phyloP scores from a whole-genome alignment of 139 green algal genomes.

The Monoraphidium neglectum region DNA sequence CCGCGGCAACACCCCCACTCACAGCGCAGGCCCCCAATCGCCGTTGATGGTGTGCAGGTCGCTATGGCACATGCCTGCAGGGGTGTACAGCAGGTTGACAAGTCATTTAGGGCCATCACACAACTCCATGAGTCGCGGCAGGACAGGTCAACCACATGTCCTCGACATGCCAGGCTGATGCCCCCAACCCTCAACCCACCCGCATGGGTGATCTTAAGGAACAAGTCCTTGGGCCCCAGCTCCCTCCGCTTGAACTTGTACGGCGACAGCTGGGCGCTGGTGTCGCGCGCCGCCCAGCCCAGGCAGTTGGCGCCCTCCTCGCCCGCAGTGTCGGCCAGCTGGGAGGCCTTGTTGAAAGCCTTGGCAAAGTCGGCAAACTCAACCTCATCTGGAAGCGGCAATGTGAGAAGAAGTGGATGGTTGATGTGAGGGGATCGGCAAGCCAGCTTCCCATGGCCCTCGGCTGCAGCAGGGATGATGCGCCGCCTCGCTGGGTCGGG shows the following conservation, averaged over 20 bases:
- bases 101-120: no score
- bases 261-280: slow-evolving; percentile 48
- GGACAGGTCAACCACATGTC: no score
- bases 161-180: no score
- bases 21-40: slow-evolving; percentile 57
- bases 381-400: slow-evolving; percentile 9
- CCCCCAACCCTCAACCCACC: background rate
- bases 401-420: background rate
- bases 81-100: no score
- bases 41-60: slow-evolving; percentile 79
- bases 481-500: background rate
- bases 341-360: slow-evolving; percentile 34
- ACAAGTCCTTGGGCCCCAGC: slow-evolving; percentile 51
- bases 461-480: no score
- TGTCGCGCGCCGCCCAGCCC: slow-evolving; percentile 65
- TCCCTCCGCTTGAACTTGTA: slow-evolving; percentile 55
- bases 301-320: slow-evolving; percentile 47
- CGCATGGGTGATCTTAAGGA: slow-evolving; percentile 60
- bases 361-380: slow-evolving; percentile 32
- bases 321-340: background rate
- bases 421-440: background rate
- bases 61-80: slow-evolving; percentile 77
- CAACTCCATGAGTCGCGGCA: no score
- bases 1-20: no score
- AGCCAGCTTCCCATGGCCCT: background rate